These are phyloP conservation scores for Hippophae tibetana DNA, from an alignment of 306 rosid genomes.

Conservation along the genomic window DNA sequence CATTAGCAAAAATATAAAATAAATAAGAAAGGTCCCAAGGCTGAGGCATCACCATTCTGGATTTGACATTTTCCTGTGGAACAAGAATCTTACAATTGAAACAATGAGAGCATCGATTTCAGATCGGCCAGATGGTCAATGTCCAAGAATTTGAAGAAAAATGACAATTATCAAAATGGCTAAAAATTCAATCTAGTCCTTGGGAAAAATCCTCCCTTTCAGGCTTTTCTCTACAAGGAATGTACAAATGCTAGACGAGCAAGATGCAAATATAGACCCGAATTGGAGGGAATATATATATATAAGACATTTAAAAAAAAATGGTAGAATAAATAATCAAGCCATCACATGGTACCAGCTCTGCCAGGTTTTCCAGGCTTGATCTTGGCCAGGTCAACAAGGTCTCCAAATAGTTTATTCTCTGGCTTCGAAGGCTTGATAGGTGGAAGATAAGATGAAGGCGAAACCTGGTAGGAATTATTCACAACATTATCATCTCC, in stretches of 20 bases:
- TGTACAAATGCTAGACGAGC: slow-evolving; percentile 48
- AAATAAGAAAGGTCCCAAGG: too few species aligned
- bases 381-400: slow-evolving; percentile 76
- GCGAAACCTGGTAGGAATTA: slow-evolving; percentile 54
- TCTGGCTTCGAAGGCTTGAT: slow-evolving; percentile 79
- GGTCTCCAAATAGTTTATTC: slow-evolving; percentile 92
- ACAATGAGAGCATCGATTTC: too few species aligned
- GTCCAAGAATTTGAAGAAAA: neutral
- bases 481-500: slow-evolving; percentile 47
- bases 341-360: slow-evolving; percentile 45
- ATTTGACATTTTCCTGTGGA: too few species aligned
- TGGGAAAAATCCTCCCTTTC: slow-evolving; percentile 23
- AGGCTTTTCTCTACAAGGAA: slow-evolving; percentile 36
- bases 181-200: slow-evolving; percentile 23
- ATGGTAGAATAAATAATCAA: slow-evolving; percentile 15
- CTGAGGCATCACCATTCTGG: too few species aligned
- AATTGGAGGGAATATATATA: slow-evolving; percentile 17
- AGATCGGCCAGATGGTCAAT: too few species aligned
- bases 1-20: too few species aligned
- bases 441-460: slow-evolving; percentile 54
- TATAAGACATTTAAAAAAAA: slow-evolving; percentile 5
- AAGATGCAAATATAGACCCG: slow-evolving; percentile 28
- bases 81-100: too few species aligned
- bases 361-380: slow-evolving; percentile 57
- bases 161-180: neutral